Conservation (phyloP, 192 early-diverging fungal species). For the Backusella morwellensis region DNA sequence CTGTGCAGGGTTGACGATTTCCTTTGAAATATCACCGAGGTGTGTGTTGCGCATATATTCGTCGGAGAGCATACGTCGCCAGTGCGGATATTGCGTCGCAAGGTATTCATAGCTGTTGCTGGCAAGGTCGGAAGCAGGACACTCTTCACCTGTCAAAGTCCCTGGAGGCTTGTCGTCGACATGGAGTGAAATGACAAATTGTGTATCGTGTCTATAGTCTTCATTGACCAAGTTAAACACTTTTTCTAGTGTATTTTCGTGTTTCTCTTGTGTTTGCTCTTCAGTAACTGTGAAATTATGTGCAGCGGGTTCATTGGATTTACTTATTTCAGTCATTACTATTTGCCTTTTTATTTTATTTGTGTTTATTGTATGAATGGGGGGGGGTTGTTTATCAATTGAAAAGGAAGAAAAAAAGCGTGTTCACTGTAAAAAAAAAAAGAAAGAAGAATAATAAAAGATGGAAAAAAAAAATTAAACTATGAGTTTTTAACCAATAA, state of each 20-base stretch:
- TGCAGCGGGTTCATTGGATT: neutral
- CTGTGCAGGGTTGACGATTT: neutral
- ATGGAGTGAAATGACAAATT: neutral
- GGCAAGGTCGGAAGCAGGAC: constrained; percentile 6
- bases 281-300: neutral
- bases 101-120: constrained; percentile 18
- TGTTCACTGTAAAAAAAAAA: neutral
- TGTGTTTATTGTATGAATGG: neutral
- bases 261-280: neutral
- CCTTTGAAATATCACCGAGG: constrained; percentile 5
- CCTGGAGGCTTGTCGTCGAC: constrained; percentile 20
- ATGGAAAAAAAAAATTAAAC: neutral
- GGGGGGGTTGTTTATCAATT: neutral
- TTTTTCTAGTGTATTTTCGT: neutral
- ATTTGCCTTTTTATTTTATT: neutral
- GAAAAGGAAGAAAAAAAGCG: neutral
- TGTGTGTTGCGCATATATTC: constrained; percentile 29
- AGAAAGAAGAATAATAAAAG: neutral
- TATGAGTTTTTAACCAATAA: neutral
- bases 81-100: constrained; percentile 15
- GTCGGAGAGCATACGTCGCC: constrained; percentile 26
- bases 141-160: constrained; percentile 22
- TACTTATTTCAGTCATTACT: constrained; percentile 2
- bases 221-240: constrained; percentile 1
- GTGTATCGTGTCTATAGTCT: constrained; percentile 8